Base-by-base conservation (phyloP, 495 filamentous ascomycete genomes). In the Podospora australis region DNA sequence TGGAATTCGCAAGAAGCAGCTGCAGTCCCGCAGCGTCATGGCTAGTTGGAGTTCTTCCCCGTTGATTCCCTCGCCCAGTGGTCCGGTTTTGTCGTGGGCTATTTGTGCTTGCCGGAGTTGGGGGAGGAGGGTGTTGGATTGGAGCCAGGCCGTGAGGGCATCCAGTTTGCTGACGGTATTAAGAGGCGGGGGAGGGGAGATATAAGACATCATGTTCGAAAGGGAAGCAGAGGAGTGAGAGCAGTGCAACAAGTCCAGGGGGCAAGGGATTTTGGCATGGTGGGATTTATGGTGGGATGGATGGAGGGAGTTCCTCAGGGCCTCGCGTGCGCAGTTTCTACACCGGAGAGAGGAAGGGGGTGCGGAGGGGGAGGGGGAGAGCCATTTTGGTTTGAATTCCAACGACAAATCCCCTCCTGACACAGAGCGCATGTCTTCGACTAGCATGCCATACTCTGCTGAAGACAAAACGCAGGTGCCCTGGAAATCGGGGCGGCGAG, bases 331-430 rank as follows among this genome's bases (percentile, higher is more conserved):
- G 63, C 92, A 98, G 1, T 86, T 95, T 4, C 92, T 83, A 65
- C 92, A 98, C 20, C 90, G 73, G 17, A 59, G 75, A 13, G 86
- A 76, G 4, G 66, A 54, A 0, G 55, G 5, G 1, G 89, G 90
- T 0, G 90, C 90, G 20, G 79, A 80, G 1, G 86, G 88, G 1
- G 87, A 92, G 53, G 91, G 90, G 5, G 74, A 60, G 1, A 96
- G 78, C 92, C 92, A 98, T 65, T 98, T 98, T 5, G 91, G 89
- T 58, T 98, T 98, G 56, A 97, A 81, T 63, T 98, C 87, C 19
- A 89, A 67, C 1, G 81, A 57, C 0, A 72, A 65, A 16, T 78
- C 70, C 16, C 54, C 65, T 6, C 68, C 55, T 63, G 19, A 19
- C 8, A 36, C 22, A 16, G 62, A 56, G 16, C 66, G 81, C 90